A percentile compares a stretch with the other conserved stretches of the same genome.
Evolutionary conservation across 2,329 filamentous ascomycete genomes (phyloP).

Genomic region (Thelonectria blattea): DNA sequence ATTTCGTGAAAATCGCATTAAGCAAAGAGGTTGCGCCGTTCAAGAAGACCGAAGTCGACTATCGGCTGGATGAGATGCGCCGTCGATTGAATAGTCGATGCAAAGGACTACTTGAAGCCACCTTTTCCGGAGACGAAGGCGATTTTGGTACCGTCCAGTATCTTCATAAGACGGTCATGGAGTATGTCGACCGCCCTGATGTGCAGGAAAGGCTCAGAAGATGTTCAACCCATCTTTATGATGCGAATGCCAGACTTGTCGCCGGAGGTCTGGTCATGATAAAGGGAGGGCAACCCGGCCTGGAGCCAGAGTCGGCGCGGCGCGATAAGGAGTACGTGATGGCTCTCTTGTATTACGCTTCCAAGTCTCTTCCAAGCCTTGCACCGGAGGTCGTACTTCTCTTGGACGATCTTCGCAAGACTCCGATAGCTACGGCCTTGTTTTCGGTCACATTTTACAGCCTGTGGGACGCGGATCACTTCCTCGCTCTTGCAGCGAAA

Average conservation of each 20-base stretch:
- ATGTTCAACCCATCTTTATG: background rate
- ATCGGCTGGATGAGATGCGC: background rate
- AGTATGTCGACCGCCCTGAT: background rate
- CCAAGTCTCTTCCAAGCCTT: background rate
- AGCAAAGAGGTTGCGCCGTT: rapidly evolving
- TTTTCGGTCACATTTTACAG: background rate
- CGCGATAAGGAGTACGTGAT: background rate
- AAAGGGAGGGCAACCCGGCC: too few species aligned
- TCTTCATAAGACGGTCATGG: conserved; percentile 6
- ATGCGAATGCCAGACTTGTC: background rate
- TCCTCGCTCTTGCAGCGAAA: background rate
- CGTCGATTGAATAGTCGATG: conserved; percentile 19
- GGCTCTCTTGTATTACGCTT: background rate
- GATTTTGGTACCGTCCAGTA: background rate
- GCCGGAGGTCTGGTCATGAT: background rate
- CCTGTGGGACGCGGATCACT: background rate
- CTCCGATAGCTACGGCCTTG: background rate
- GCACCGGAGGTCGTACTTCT: background rate
- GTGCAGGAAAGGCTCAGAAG: background rate
- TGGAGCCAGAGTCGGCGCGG: background rate
- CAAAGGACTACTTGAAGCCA: conserved; percentile 7
- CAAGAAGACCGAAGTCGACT: background rate
- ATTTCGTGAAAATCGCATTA: background rate
- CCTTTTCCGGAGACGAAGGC: rapidly evolving
- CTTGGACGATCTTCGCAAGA: background rate